These are phyloP conservation scores for Nicotiana tomentosiformis DNA, from an alignment of 257 asterid species.

Conservation along the genomic window DNA sequence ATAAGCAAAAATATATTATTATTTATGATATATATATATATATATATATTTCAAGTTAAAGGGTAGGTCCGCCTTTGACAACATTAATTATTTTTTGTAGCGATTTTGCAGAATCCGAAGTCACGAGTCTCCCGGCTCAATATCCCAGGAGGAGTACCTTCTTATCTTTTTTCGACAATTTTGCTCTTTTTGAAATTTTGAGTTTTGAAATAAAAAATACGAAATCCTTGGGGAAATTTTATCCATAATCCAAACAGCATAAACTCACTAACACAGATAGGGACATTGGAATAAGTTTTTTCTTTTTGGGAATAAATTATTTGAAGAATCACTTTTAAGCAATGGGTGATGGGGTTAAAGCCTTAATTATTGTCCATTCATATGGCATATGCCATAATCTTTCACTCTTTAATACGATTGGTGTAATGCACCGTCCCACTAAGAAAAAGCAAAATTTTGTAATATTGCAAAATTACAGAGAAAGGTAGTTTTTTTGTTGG, in stretches of 20 bases:
- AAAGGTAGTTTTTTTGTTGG: background rate
- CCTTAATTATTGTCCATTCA: background rate
- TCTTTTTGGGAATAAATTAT: slow-evolving; percentile 30
- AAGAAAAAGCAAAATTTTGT: background rate
- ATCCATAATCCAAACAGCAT: background rate
- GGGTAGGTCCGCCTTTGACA: too few relatives aligned
- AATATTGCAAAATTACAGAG: background rate
- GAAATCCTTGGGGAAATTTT: slow-evolving; percentile 5
- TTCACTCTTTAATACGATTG: background rate
- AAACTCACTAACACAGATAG: slow-evolving; percentile 1
- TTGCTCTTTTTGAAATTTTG: background rate
- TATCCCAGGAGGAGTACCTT: background rate
- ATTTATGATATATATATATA: too few relatives aligned
- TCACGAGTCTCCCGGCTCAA: slow-evolving; percentile 23
- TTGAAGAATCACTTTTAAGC: slow-evolving; percentile 8
- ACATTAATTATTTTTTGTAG: too few relatives aligned
- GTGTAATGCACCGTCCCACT: background rate
- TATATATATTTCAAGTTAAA: too few relatives aligned
- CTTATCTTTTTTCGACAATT: background rate
- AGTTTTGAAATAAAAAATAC: background rate
- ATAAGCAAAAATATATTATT: too few relatives aligned
- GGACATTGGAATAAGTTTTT: slow-evolving; percentile 13
- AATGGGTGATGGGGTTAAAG: background rate
- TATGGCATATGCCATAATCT: background rate
- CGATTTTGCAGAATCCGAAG: slow-evolving; percentile 8